These are phyloP conservation scores for Crithidia acanthocephali DNA, from an alignment of 208 protist species.

Conservation along the genomic window DNA sequence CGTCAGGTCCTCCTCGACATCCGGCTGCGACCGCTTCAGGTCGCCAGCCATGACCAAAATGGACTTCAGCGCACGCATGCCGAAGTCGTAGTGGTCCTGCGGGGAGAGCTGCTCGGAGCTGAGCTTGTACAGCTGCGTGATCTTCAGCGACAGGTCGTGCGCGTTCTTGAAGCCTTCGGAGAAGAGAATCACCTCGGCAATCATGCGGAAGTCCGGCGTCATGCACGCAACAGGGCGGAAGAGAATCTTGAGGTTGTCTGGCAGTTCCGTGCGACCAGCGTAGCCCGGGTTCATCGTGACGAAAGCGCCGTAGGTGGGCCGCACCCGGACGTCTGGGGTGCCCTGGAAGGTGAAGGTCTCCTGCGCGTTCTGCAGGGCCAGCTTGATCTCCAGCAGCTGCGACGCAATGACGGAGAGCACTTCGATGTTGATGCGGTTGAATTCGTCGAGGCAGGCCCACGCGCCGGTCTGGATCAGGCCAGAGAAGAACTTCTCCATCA, in stretches of 20 bases:
- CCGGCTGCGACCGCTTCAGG: slow-evolving; percentile 96
- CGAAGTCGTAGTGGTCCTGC: slow-evolving; percentile 99
- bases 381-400: slow-evolving; percentile 96
- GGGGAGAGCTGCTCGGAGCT: slow-evolving; percentile 98
- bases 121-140: slow-evolving; percentile 98
- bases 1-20: slow-evolving; percentile 97
- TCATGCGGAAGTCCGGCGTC: slow-evolving; percentile 98
- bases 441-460: slow-evolving; percentile 99
- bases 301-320: slow-evolving; percentile 96
- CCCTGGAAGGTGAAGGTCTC: slow-evolving; percentile 96
- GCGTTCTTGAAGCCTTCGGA: slow-evolving; percentile 97
- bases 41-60: slow-evolving; percentile 98
- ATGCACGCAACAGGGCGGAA: slow-evolving; percentile 98
- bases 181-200: slow-evolving; percentile 98
- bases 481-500: slow-evolving; percentile 99
- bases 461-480: slow-evolving; percentile 97
- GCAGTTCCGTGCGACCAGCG: slow-evolving; percentile 98
- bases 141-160: slow-evolving; percentile 96
- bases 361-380: slow-evolving; percentile 91
- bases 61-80: slow-evolving; percentile 98
- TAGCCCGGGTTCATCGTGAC: slow-evolving; percentile 99
- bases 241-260: slow-evolving; percentile 98
- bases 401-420: slow-evolving; percentile 98
- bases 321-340: slow-evolving; percentile 94
- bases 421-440: slow-evolving; percentile 99